Evolutionary conservation across 176 grass and related monocot species (phyloP), one percentile per base, ranked within the genome.

Genomic region (Dactylis glomerata): DNA sequence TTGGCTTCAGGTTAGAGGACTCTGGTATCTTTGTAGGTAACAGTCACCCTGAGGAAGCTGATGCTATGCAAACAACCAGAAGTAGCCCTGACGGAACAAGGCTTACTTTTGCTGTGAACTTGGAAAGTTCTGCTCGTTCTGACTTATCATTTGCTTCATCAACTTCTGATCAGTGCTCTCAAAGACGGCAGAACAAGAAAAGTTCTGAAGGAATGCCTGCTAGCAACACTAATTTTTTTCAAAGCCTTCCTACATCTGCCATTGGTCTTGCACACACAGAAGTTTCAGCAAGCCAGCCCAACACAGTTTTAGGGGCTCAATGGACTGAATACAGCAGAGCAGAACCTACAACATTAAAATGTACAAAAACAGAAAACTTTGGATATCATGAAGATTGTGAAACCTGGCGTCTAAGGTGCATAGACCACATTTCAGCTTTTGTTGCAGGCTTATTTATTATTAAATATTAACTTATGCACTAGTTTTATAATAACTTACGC

Each of bases 321-420:
- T 62, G 68, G 75, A 84, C 59, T 65, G 75, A 89, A 58, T 77
- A 81, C 77, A 79, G 5, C 20, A 83, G 78, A 89, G 13, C 63
- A 69, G 82, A 85, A 82, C 70, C 59, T 79, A 75, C 87, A 41
- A 63, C 38, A 68, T 17, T 56, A 56, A 46, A 38, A 72, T 57
- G 14, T 57, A 77, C 73, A 73, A 40, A 34, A 84, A 68, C 13
- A 64, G 78, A 83, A 50, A 83, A 80, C 75, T 68, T 76, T 85
- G 72, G 44, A 36, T 68, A 73, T 24, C 78, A 80, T 41, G 92
- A 89, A 52, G 79, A 74, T 68, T 94, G 92, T 78, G 84, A 94
- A 78, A 62, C 41, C 69, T 94, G 89, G 92, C 92, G 87, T 72
- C 69, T 92, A 57, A 94, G 92, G 92, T 94, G 64, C 59, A 38